A percentile compares a stretch with the other conserved stretches of the same genome.
phyloP scores from a whole-genome alignment of 2,329 filamentous ascomycete species.

The Verticillium tricorpus region DNA sequence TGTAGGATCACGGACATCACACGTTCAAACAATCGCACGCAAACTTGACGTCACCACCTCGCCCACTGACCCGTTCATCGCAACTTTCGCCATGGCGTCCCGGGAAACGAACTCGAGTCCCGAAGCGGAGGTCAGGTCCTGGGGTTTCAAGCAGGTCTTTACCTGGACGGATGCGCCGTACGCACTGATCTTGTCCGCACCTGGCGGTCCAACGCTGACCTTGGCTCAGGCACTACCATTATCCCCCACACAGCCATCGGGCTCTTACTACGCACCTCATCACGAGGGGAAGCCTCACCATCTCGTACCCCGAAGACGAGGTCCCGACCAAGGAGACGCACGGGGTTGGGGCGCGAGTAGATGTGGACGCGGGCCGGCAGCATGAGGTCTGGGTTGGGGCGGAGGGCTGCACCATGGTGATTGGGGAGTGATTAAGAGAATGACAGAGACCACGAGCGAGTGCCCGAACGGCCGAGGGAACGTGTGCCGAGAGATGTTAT shows the following conservation, averaged over 20 bases:
- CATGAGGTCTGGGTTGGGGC: constrained; percentile 69
- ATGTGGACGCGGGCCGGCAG: constrained; percentile 58
- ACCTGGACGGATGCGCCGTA: constrained; percentile 70
- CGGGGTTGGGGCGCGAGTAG: constrained; percentile 56
- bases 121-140: constrained; percentile 60
- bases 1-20: neutral
- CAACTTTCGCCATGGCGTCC: constrained; percentile 3
- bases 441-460: neutral
- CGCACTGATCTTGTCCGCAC: constrained; percentile 22
- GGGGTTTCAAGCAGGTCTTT: constrained; percentile 67
- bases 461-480: neutral
- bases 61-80: neutral
- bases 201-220: neutral
- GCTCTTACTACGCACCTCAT: constrained; percentile 67
- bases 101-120: constrained; percentile 28
- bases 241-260: constrained; percentile 61
- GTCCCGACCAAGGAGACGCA: constrained; percentile 53
- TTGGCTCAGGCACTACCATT: constrained; percentile 37
- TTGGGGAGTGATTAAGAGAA: constrained; percentile 46
- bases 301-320: constrained; percentile 60
- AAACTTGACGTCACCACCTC: neutral
- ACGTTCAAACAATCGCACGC: neutral
- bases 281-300: constrained; percentile 58
- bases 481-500: neutral
- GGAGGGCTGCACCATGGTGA: constrained; percentile 64